Conservation (phyloP, 768 basidiomycete genomes). For the Trametes maxima region DNA sequence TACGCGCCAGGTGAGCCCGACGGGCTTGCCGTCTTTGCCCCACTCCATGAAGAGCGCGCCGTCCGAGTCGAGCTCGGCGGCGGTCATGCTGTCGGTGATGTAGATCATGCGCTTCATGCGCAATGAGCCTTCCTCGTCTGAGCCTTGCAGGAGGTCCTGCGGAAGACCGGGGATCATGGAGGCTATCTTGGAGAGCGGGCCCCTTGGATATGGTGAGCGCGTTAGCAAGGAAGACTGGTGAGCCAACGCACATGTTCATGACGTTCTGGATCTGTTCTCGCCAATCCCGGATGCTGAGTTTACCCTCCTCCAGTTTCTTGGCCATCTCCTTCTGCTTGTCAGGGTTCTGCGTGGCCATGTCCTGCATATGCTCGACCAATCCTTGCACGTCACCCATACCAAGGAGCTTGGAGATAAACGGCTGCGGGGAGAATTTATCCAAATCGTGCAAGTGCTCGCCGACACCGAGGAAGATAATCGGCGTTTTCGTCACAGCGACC, state of each 20-base stretch:
- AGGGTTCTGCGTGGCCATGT: slow-evolving; percentile 88
- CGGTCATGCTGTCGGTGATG: slow-evolving; percentile 98
- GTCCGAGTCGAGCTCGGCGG: slow-evolving; percentile 91
- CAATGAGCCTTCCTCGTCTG: slow-evolving; percentile 87
- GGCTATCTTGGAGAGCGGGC: slow-evolving; percentile 97
- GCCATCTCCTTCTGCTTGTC: slow-evolving; percentile 98
- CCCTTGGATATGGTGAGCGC: slow-evolving; percentile 53
- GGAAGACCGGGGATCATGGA: slow-evolving; percentile 98
- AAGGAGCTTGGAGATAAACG: slow-evolving; percentile 95
- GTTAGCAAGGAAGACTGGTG: slow-evolving; percentile 5
- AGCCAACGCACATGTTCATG: slow-evolving; percentile 84
- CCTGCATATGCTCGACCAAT: slow-evolving; percentile 98
- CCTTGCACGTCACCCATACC: slow-evolving; percentile 97
- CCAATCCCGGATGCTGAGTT: slow-evolving; percentile 96
- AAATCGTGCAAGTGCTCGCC: slow-evolving; percentile 98
- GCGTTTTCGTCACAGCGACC: slow-evolving; percentile 97
- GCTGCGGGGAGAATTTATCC: slow-evolving; percentile 92
- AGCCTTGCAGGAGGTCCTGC: slow-evolving; percentile 86
- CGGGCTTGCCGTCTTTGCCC: slow-evolving; percentile 81
- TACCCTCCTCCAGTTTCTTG: slow-evolving; percentile 96
- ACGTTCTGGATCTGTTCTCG: slow-evolving; percentile 96
- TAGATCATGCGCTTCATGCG: slow-evolving; percentile 98
- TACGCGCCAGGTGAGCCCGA: slow-evolving; percentile 88
- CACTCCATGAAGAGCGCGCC: slow-evolving; percentile 87
- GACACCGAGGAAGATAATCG: slow-evolving; percentile 97